A percentile compares a stretch with the other conserved stretches of the same genome.
Evolutionary conservation across 1,284 basidiomycete species (phyloP).

Genomic region (Puccinia triticina): DNA sequence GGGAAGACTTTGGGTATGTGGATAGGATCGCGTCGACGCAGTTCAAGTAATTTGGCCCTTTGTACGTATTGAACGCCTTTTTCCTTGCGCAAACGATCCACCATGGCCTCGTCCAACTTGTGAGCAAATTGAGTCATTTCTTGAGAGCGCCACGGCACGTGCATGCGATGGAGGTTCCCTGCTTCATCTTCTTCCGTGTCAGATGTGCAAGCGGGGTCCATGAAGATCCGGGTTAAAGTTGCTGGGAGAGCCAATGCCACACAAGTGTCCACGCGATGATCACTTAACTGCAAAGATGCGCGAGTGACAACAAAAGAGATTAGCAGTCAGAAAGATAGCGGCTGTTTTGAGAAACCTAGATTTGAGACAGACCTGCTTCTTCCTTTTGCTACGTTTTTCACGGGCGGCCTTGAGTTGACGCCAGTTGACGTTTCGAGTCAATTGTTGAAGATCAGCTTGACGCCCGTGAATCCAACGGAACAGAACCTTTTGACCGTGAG

Average conservation of each 20-base stretch:
- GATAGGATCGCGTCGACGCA: neutral
- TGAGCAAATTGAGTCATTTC: neutral
- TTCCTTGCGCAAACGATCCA: slow-evolving; percentile 6
- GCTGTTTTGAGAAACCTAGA: neutral
- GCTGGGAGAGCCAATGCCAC: neutral
- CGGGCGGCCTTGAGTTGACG: neutral
- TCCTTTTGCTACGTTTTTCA: neutral
- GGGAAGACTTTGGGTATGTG: neutral
- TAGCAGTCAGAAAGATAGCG: neutral
- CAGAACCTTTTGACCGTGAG: neutral
- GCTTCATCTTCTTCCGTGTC: neutral
- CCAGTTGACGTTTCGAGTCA: neutral
- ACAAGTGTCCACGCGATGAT: slow-evolving; percentile 6
- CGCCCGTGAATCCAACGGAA: slow-evolving; percentile 12
- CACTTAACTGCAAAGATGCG: neutral
- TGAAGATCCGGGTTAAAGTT: neutral
- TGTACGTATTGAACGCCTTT: neutral
- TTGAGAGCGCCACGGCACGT: slow-evolving; percentile 3
- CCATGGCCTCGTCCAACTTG: neutral
- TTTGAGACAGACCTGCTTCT: neutral
- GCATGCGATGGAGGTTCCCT: neutral
- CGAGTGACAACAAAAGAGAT: no score
- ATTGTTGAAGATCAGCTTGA: neutral
- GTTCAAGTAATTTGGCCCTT: slow-evolving; percentile 6
- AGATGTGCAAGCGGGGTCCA: slow-evolving; percentile 16